Conservation (phyloP, 2,329 filamentous ascomycete genomes). For the Neonectria punicea region DNA sequence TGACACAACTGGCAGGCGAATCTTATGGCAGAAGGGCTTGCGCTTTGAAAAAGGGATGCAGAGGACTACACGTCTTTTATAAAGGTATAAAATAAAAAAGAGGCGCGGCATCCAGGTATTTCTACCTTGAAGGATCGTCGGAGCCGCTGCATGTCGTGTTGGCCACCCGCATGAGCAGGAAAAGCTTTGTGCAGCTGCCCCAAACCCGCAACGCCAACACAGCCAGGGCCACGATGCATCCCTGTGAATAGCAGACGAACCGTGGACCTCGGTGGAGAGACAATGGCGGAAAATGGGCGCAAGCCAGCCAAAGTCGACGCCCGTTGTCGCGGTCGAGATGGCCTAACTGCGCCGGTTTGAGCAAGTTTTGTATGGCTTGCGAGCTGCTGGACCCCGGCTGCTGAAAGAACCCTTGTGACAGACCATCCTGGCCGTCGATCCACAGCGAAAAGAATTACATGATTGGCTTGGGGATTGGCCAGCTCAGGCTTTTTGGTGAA, state of each 20-base stretch:
- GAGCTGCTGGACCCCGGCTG: not conserved
- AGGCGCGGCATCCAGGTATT: not conserved
- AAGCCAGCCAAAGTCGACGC: constrained; percentile 1
- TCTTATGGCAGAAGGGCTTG: not conserved
- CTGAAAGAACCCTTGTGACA: not conserved
- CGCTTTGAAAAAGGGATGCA: no score
- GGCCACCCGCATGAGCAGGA: constrained; percentile 1
- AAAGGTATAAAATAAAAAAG: not conserved
- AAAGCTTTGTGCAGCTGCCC: not conserved
- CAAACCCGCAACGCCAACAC: constrained; percentile 7
- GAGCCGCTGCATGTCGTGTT: constrained; percentile 1
- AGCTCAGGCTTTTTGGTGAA: not conserved
- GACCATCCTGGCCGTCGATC: not conserved
- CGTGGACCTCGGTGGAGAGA: constrained; percentile 22
- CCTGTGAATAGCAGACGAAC: constrained; percentile 10
- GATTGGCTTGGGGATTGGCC: not conserved
- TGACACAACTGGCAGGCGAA: not conserved
- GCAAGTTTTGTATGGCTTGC: constrained; percentile 29
- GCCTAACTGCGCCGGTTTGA: constrained; percentile 37
- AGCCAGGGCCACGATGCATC: not conserved
- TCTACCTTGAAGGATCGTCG: not conserved
- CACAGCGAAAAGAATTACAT: not conserved
- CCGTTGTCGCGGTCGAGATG: not conserved
- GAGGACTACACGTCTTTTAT: not conserved
- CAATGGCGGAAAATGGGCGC: constrained; percentile 12